Base-by-base conservation (phyloP, 495 filamentous ascomycete genomes). In the Penicillium malachiteum region DNA sequence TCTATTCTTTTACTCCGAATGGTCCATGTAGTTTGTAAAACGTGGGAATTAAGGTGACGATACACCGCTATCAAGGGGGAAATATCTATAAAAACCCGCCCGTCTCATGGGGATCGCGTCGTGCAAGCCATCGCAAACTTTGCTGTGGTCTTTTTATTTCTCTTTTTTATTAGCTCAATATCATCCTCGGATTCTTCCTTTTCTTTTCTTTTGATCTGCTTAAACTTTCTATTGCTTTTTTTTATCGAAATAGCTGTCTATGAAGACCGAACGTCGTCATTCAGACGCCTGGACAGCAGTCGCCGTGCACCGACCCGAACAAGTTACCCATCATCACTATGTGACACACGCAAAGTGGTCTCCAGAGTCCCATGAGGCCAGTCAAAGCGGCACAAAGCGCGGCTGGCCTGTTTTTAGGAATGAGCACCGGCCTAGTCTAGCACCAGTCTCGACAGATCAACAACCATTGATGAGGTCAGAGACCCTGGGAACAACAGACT, bases 371-470 rank as follows among this genome's bases (percentile, higher is more conserved):
- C 41, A 41, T 38, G 47, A 58, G 3, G 11, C 32, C 16, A 39
- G 18, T 14, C 48, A 52, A 16, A 50, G 35, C 45, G 30, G 12
- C 14, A 30, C 38, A 43, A 56, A 56, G 12, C 50, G 33, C 17
- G 45, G 43, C 35, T 50, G 52, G 53, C 34, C 48, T 7, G 31
- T 54, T 7, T 59, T 56, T 14, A 48, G 33, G 2, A 40, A 49
- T 16, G 55, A 52, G 4, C 31, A 48, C 16, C 43, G 42, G 7
- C 47, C 47, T 3, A 50, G 47, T 30, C 16, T 63, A 11, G 47
- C 53, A 13, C 55, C 57, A 3, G 47, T 61, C 14, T 54, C 62
- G 10, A 67, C 62, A 12, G 56, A 58, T 10, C 48, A 53, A 6
- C 45, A 32, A 18, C 57, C 59, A n/a, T 56, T 68, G 37, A 34